A percentile compares a stretch with the other conserved stretches of the same genome.
Conservation (phyloP, 106 monocot species). For the Dendrobium chrysotoxum region DNA sequence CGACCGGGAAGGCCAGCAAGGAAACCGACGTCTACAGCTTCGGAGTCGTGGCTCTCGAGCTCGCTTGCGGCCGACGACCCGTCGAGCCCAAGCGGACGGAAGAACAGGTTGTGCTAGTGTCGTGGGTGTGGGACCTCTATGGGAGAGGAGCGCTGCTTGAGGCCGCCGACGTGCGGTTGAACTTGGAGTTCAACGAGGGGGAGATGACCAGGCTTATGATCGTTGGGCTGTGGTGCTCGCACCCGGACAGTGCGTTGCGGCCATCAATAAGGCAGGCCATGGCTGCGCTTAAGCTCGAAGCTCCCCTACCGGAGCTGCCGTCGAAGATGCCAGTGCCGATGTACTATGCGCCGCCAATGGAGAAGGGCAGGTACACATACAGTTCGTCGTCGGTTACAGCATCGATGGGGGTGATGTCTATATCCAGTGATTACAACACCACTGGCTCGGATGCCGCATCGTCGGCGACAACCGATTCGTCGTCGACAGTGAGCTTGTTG, state of each 20-base stretch:
- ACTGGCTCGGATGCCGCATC: neutral
- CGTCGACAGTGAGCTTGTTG: neutral
- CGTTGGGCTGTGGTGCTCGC: conserved; percentile 21
- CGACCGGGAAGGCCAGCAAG: conserved; percentile 11
- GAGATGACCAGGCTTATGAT: conserved; percentile 15
- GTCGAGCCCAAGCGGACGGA: neutral
- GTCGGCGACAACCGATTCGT: neutral
- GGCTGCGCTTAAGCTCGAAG: conserved; percentile 7
- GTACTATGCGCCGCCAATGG: neutral
- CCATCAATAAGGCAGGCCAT: conserved; percentile 11
- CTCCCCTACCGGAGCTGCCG: conserved; percentile 10
- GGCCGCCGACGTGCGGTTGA: conserved; percentile 1
- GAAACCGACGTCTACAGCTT: conserved; percentile 24
- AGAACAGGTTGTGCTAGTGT: conserved; percentile 1
- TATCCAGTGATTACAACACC: neutral
- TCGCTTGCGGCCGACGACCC: conserved; percentile 9
- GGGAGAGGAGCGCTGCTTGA: conserved; percentile 6
- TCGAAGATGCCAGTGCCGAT: conserved; percentile 9
- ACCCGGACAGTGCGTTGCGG: conserved; percentile 3
- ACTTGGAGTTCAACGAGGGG: neutral
- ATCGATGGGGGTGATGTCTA: neutral
- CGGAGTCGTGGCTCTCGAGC: conserved; percentile 19
- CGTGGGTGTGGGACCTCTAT: conserved; percentile 17
- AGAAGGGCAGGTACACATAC: neutral
- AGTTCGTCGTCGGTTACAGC: neutral